These are phyloP conservation scores for Cyclotella cryptica DNA, from an alignment of 108 stramenopile species.

Conservation along the genomic window DNA sequence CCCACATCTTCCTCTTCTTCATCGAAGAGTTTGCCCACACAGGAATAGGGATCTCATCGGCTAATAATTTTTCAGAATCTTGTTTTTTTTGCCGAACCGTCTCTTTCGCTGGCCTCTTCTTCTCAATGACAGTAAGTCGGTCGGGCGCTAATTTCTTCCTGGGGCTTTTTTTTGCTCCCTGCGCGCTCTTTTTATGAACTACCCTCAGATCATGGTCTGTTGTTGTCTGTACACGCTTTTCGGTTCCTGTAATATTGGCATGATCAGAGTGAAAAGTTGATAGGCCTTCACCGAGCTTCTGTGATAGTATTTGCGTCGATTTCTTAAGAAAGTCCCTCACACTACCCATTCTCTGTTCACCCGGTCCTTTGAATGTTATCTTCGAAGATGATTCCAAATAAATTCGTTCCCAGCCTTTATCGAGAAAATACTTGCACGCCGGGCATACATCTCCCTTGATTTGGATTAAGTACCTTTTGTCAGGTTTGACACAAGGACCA, in stretches of 20 bases:
- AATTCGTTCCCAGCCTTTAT: background rate
- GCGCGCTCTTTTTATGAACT: no score
- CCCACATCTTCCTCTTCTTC: background rate
- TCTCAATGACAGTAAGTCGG: no score
- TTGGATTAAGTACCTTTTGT: background rate
- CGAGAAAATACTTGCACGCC: conserved; percentile 13
- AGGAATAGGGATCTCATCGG: background rate
- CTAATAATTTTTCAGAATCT: no score
- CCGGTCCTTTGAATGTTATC: conserved; percentile 3
- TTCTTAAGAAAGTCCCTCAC: background rate
- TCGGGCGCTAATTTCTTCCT: no score
- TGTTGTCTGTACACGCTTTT: no score
- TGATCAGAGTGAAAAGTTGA: background rate
- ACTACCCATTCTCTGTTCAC: background rate
- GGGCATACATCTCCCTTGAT: conserved; percentile 13
- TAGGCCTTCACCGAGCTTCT: background rate
- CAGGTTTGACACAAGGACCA: background rate
- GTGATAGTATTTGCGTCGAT: background rate
- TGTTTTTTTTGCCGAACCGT: no score
- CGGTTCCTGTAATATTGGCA: no score
- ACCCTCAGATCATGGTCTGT: no score
- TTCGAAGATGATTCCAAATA: background rate
- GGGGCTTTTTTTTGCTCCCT: no score
- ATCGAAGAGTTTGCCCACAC: background rate
- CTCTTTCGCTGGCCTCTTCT: no score